Conservation (phyloP, 257 asterid genomes). For the Capsicum rhomboideum region DNA sequence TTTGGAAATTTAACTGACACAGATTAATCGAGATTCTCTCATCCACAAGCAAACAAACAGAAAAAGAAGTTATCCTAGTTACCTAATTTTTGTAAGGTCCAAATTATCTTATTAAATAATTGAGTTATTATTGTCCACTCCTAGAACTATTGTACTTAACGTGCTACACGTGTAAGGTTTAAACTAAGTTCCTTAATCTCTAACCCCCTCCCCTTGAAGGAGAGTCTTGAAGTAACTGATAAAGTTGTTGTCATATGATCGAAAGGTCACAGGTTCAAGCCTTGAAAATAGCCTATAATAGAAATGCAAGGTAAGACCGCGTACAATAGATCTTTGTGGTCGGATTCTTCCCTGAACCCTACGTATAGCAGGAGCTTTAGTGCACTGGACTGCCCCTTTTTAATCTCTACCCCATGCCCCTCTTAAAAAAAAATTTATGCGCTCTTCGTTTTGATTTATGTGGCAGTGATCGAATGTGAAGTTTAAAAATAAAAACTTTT, state of each 20-base stretch:
- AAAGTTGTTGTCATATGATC: too few relatives aligned
- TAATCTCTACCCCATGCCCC: too few relatives aligned
- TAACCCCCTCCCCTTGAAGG: too few relatives aligned
- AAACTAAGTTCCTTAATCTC: background rate
- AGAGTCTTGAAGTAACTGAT: too few relatives aligned
- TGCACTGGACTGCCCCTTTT: too few relatives aligned
- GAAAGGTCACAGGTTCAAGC: too few relatives aligned
- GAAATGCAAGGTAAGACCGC: too few relatives aligned
- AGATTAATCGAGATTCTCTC: background rate
- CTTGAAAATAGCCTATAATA: too few relatives aligned
- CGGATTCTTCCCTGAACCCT: too few relatives aligned
- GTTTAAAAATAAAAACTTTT: background rate
- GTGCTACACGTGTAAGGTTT: background rate
- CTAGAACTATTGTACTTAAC: background rate
- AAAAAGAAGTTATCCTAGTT: background rate
- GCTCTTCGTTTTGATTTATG: background rate
- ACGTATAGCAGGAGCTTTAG: too few relatives aligned
- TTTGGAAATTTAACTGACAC: background rate
- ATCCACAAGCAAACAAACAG: background rate
- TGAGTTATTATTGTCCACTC: background rate
- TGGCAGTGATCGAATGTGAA: accelerated
- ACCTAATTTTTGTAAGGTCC: background rate
- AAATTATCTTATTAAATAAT: background rate
- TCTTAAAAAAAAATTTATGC: too few relatives aligned
- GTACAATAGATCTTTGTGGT: too few relatives aligned